Percentiles rank a stretch among this genome's conserved stretches.
phyloP scores from a whole-genome alignment of 2,329 filamentous ascomycete species.

The Calonectria pteridis region DNA sequence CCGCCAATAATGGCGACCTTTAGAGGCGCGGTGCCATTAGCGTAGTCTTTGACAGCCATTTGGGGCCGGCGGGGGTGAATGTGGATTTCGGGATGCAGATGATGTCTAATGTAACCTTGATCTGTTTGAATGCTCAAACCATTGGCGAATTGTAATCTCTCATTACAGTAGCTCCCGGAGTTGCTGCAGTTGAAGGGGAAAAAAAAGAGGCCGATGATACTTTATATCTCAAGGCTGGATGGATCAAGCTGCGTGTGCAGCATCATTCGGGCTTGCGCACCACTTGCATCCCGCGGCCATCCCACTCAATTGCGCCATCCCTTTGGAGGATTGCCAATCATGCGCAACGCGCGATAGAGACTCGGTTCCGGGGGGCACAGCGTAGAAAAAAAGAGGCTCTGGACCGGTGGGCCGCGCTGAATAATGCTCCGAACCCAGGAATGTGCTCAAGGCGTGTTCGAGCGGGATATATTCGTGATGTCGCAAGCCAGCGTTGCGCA shows the following conservation, averaged over 20 bases:
- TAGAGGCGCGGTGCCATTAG: conserved; percentile 28
- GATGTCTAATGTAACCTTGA: not conserved
- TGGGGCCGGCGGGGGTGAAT: not conserved
- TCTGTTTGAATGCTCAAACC: not conserved
- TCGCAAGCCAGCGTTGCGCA: not conserved
- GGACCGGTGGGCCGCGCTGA: conserved; percentile 31
- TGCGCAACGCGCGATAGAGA: conserved; percentile 15
- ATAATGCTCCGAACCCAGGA: conserved; percentile 23
- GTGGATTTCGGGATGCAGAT: not conserved
- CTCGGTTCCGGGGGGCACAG: conserved; percentile 8
- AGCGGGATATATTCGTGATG: conserved; percentile 25
- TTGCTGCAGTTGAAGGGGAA: not conserved
- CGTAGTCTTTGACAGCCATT: conserved; percentile 37
- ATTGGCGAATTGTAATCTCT: not conserved
- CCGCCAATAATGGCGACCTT: conserved; percentile 46
- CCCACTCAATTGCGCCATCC: conserved; percentile 39
- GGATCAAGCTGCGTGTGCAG: conserved; percentile 7
- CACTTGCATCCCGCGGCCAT: conserved; percentile 34
- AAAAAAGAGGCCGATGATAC: conserved; percentile 7
- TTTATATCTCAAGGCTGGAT: conserved; percentile 20
- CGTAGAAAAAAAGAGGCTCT: conserved; percentile 6
- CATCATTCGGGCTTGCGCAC: not conserved
- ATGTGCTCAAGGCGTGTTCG: conserved; percentile 21
- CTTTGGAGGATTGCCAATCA: conserved; percentile 34
- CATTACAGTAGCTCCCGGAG: not conserved